Evolutionary conservation across 2,329 filamentous ascomycete genomes (phyloP).

Genomic region (Lachnellula hyalina): DNA sequence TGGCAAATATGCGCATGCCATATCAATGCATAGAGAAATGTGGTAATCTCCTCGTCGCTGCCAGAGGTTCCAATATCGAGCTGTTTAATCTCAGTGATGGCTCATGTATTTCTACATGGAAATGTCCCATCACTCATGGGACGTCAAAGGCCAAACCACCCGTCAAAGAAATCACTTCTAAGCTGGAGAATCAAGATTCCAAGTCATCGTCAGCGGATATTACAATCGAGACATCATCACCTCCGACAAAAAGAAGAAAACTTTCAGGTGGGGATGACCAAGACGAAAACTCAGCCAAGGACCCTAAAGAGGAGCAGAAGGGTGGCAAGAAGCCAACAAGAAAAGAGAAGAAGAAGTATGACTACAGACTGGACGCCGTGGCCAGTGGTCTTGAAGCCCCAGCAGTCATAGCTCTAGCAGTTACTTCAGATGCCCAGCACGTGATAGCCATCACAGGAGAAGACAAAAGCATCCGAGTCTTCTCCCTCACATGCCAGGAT

Average conservation of each 20-base stretch:
- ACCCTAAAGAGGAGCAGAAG: neutral
- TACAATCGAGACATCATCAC: constrained; percentile 10
- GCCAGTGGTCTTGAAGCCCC: constrained; percentile 44
- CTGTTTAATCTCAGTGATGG: constrained; percentile 58
- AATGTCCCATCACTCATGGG: constrained; percentile 17
- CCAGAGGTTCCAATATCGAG: constrained; percentile 67
- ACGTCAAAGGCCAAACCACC: neutral
- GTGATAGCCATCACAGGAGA: constrained; percentile 78
- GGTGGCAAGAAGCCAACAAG: constrained; percentile 14
- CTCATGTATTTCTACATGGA: constrained; percentile 45
- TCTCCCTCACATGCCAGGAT: constrained; percentile 57
- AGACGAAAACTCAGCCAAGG: neutral
- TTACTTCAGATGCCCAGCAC: constrained; percentile 60
- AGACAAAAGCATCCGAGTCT: constrained; percentile 85
- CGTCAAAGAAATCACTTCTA: neutral
- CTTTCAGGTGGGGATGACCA: constrained; percentile 15
- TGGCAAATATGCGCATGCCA: constrained; percentile 45
- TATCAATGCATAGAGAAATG: constrained; percentile 57
- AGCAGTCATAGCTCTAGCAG: constrained; percentile 63
- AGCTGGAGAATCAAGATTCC: constrained; percentile 3
- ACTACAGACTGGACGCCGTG: constrained; percentile 16
- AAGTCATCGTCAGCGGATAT: constrained; percentile 8
- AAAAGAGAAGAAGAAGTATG: constrained; percentile 19
- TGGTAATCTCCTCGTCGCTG: constrained; percentile 62
- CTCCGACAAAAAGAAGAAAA: constrained; percentile 31